A percentile compares a stretch with the other conserved stretches of the same genome.
Conservation (phyloP, 441 rosid species). For the Adansonia rubrostipa region DNA sequence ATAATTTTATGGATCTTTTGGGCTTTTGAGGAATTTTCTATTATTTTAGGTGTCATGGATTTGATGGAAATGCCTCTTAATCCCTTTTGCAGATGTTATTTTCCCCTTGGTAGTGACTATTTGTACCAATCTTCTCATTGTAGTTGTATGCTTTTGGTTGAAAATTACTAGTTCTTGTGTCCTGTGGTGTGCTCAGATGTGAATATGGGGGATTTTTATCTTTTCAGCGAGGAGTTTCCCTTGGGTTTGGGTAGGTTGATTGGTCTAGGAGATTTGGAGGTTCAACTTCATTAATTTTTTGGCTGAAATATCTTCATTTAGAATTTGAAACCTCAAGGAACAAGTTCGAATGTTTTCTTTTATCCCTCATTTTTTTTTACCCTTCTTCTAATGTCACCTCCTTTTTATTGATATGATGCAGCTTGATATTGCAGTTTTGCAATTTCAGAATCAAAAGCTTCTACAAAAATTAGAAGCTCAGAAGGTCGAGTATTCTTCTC, state of each 20-base stretch:
- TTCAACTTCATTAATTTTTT: not conserved
- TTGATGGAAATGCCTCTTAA: constrained; percentile 3
- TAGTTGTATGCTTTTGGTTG: constrained; percentile 13
- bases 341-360: not conserved
- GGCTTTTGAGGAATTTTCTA: not conserved
- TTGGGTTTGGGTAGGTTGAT: constrained; percentile 16
- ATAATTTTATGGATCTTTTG: not conserved
- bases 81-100: constrained; percentile 3
- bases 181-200: not conserved
- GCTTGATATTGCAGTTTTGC: constrained; percentile 85
- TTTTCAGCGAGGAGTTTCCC: not conserved
- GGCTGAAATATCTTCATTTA: not conserved
- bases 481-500: constrained; percentile 69
- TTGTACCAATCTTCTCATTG: not conserved
- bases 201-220: not conserved
- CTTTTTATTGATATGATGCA: constrained; percentile 37
- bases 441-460: constrained; percentile 89
- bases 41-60: not conserved
- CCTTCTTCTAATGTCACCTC: constrained; percentile 22
- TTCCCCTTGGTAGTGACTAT: not conserved
- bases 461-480: constrained; percentile 82
- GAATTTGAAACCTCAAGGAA: not conserved
- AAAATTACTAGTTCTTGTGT: not conserved
- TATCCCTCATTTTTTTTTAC: not conserved
- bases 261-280: constrained; percentile 5